Percentiles rank a stretch among this genome's conserved stretches.
Conservation (phyloP, 2,329 filamentous ascomycete species). For the Rachicladosporium sp. region DNA sequence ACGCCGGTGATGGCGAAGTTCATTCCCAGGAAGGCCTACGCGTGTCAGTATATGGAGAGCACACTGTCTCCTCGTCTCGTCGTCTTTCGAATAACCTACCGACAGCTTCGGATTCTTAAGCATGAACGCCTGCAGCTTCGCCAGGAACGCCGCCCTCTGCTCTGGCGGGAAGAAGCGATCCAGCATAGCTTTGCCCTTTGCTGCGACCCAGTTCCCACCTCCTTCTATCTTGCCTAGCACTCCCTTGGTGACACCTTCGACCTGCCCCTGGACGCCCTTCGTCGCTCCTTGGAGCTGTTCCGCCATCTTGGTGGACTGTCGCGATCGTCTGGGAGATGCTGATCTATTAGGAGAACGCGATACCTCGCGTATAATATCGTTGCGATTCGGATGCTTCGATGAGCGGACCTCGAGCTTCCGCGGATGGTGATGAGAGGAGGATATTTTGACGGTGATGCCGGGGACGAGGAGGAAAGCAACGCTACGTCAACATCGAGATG, state of each 20-base stretch:
- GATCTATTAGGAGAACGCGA: constrained; percentile 11
- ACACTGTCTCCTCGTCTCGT: neutral
- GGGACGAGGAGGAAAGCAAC: too few species aligned
- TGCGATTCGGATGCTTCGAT: constrained; percentile 12
- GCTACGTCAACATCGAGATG: too few species aligned
- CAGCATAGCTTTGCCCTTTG: constrained; percentile 26
- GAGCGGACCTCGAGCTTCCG: constrained; percentile 19
- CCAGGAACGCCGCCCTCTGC: constrained; percentile 45
- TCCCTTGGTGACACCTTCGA: constrained; percentile 16
- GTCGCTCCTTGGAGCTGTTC: constrained; percentile 12
- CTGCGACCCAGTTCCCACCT: constrained; percentile 15
- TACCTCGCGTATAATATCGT: constrained; percentile 12
- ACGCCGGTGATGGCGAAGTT: constrained; percentile 55
- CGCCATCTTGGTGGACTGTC: constrained; percentile 12
- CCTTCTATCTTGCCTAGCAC: constrained; percentile 19
- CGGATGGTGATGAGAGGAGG: constrained; percentile 4
- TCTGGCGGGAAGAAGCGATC: constrained; percentile 48
- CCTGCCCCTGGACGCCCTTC: constrained; percentile 15
- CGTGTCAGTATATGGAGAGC: constrained; percentile 5
- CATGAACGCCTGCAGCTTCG: constrained; percentile 44
- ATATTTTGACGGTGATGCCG: too few species aligned
- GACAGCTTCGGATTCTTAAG: constrained; percentile 55
- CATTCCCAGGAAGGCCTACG: constrained; percentile 53
- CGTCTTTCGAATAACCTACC: constrained; percentile 35
- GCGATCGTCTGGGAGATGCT: neutral